Evolutionary conservation across 257 asterid genomes (phyloP).

Genomic region (Solanum pimpinellifolium): DNA sequence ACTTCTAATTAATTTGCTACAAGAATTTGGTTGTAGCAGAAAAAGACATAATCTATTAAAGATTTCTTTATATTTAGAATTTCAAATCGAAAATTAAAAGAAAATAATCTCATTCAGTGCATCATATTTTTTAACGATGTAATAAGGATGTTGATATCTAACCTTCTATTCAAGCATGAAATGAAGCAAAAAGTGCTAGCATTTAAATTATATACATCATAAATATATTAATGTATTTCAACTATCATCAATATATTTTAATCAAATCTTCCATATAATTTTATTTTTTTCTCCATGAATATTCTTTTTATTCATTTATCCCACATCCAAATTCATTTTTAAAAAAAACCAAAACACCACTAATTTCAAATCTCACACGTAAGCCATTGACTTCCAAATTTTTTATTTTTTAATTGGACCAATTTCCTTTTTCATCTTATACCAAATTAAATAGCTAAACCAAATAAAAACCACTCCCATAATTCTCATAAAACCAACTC

Average conservation of each 20-base stretch:
- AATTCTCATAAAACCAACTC: background rate
- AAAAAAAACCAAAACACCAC: background rate
- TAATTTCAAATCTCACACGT: background rate
- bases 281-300: background rate
- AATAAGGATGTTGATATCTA: background rate
- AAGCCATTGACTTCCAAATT: background rate
- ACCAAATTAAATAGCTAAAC: slow-evolving; percentile 12
- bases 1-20: background rate
- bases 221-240: background rate
- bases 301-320: background rate
- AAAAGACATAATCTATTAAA: background rate
- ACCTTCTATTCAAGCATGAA: background rate
- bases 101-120: fast-evolving
- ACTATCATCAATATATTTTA: background rate
- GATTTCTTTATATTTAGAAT: too few relatives aligned
- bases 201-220: background rate
- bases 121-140: too few relatives aligned
- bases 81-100: fast-evolving
- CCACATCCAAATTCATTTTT: background rate
- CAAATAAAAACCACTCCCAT: background rate
- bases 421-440: background rate
- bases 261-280: background rate
- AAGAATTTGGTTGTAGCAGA: background rate
- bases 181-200: background rate
- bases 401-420: background rate